Conservation (phyloP, 1,139 yeast genomes). For the Blastobotrys apis region DNA sequence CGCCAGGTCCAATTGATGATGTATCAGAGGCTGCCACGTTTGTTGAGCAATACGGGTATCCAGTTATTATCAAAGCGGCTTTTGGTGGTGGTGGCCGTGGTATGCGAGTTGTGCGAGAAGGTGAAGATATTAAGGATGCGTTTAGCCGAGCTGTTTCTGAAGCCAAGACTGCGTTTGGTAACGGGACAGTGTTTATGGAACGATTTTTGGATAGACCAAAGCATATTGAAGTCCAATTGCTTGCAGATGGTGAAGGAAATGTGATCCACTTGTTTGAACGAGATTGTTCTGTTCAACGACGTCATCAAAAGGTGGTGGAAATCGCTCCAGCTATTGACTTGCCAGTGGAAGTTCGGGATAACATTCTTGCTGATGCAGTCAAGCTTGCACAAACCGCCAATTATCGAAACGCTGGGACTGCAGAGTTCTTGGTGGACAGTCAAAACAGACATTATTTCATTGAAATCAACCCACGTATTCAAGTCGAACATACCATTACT, state of each 20-base stretch:
- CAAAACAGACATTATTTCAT: slow-evolving; percentile 96
- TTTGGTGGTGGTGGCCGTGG: slow-evolving; percentile 99
- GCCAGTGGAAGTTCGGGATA: slow-evolving; percentile 77
- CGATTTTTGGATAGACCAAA: slow-evolving; percentile 92
- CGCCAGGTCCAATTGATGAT: slow-evolving; percentile 90
- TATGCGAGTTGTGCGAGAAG: slow-evolving; percentile 98
- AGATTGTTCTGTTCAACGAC: slow-evolving; percentile 98
- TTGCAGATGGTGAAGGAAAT: slow-evolving; percentile 92
- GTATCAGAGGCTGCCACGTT: slow-evolving; percentile 75
- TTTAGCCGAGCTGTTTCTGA: slow-evolving; percentile 92
- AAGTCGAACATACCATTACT: slow-evolving; percentile 97
- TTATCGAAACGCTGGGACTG: slow-evolving; percentile 97
- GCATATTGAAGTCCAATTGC: slow-evolving; percentile 94
- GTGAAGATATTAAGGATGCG: slow-evolving; percentile 89
- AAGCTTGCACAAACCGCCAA: slow-evolving; percentile 82
- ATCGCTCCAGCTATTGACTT: slow-evolving; percentile 97
- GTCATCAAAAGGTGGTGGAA: slow-evolving; percentile 98
- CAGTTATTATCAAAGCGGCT: slow-evolving; percentile 97
- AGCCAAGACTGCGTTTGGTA: slow-evolving; percentile 92
- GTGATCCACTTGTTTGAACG: slow-evolving; percentile 95
- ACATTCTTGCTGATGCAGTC: slow-evolving; percentile 91
- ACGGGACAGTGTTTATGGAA: slow-evolving; percentile 97
- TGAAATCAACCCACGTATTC: slow-evolving; percentile 98
- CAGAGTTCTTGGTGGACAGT: slow-evolving; percentile 91
- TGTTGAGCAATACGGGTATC: slow-evolving; percentile 81